Base-by-base conservation (phyloP, 768 basidiomycete species). In the Phlebiopsis gigantea region DNA sequence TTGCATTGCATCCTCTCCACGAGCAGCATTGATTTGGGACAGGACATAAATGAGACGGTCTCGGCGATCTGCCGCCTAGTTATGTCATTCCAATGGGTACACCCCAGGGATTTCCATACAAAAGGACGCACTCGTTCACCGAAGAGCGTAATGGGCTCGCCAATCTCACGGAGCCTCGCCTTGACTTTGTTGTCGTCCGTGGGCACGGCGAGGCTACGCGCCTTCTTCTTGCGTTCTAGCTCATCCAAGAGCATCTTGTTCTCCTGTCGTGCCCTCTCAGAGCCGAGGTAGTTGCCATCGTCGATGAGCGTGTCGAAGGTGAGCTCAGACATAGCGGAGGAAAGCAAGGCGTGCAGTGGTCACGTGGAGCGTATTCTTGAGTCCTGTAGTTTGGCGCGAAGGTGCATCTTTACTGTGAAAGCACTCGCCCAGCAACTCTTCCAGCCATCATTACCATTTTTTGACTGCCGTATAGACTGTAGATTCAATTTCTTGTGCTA, bases 161-260 rank as follows among this genome's bases (percentile, higher is more conserved):
- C 95, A 63, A 97, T 86, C 73, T 96, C 93, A 56, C 97, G 79
- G 57, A 99, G 77, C 56, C 91, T 79, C 39, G 87, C 85, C 68
- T 88, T 89, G 65, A 99, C 97, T 62, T 89, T 87, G 66, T 84
- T 88, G 72, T 98, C 97, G 71, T 98, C 96, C 6, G 97, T 99
- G 7, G 97, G 97, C 9, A 98, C 93, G 6, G 95, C 97, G 73
- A 98, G 82, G 58, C 79, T 87, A 61, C 97, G 81, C 12, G 95
- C 89, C 65, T 93, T 88, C 78, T 97, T 97, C 80, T 96, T 97
- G 62, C 95, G 82, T 68, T 99, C 97, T n/a, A 99, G 84, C 71
- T 97, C 94, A 67, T 93, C 90, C 46, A 98, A 78, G 53, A 98
- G 84, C 61, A 88, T 87, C 66, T 88, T 85, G 75, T 93, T 92